Percentiles rank a stretch among this genome's conserved stretches.
Evolutionary conservation across 306 rosid species (phyloP).

Genomic region (Aeschynomene evenia): DNA sequence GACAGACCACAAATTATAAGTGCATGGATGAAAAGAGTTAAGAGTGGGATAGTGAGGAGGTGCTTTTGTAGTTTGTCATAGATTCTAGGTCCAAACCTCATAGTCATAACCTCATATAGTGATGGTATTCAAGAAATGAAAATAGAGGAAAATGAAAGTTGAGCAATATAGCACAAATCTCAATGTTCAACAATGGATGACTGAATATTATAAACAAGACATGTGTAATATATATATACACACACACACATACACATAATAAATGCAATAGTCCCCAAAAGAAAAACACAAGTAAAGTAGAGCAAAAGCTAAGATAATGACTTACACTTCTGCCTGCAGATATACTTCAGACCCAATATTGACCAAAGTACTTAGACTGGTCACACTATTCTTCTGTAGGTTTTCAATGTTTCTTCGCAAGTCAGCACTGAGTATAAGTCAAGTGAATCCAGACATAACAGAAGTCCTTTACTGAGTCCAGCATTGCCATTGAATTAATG

Average conservation of each 20-base stretch:
- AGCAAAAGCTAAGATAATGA: slow-evolving; percentile 3
- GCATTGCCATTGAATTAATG: slow-evolving; percentile 19
- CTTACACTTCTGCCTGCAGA: slow-evolving; percentile 80
- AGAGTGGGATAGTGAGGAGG: background rate
- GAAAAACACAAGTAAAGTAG: background rate
- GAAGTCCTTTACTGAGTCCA: slow-evolving; percentile 12
- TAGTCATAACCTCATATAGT: too few relatives aligned
- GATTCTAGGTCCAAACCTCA: background rate
- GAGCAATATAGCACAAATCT: slow-evolving; percentile 5
- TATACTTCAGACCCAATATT: slow-evolving; percentile 95
- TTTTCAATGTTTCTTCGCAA: slow-evolving; percentile 77
- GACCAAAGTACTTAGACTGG: slow-evolving; percentile 78
- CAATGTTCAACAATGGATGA: background rate
- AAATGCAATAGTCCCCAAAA: background rate
- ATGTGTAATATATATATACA: too few relatives aligned
- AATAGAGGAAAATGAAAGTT: background rate
- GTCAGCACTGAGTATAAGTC: slow-evolving; percentile 68
- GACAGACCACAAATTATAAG: slow-evolving; percentile 12
- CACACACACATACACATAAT: too few relatives aligned
- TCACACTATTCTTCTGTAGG: slow-evolving; percentile 79
- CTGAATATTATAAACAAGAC: slow-evolving; percentile 7
- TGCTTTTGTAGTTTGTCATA: background rate
- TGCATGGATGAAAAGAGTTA: background rate
- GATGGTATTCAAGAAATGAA: background rate
- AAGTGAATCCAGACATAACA: slow-evolving; percentile 40